A percentile compares a stretch with the other conserved stretches of the same genome.
phyloP scores from a whole-genome alignment of 345 rosid genomes.

The Garcia nutans region DNA sequence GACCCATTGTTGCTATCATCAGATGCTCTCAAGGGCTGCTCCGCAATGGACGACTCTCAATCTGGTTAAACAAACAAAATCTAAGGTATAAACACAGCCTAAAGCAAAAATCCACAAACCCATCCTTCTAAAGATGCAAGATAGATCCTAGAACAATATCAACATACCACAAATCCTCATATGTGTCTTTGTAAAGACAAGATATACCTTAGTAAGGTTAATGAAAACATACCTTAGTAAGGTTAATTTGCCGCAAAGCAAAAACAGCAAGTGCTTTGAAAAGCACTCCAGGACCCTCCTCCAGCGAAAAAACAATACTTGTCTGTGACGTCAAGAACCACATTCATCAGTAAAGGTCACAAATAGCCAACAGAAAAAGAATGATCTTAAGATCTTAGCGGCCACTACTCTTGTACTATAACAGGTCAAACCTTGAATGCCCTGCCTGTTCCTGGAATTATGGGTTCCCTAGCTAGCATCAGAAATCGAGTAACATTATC shows the following conservation, averaged over 20 bases:
- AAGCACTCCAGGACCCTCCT: slow-evolving; percentile 96
- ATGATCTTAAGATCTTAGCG: neutral
- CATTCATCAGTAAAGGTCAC: slow-evolving; percentile 11
- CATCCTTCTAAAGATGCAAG: neutral
- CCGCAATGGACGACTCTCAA: slow-evolving; percentile 93
- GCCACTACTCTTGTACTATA: neutral
- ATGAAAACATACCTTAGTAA: slow-evolving; percentile 55
- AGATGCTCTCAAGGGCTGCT: slow-evolving; percentile 58
- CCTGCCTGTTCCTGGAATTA: slow-evolving; percentile 80
- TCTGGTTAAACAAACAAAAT: slow-evolving; percentile 45
- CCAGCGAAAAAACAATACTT: slow-evolving; percentile 91
- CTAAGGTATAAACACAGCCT: neutral
- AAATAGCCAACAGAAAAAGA: neutral
- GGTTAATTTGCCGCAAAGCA: slow-evolving; percentile 86
- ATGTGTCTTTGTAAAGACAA: slow-evolving; percentile 1
- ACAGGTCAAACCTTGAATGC: slow-evolving; percentile 79
- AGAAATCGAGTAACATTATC: slow-evolving; percentile 92
- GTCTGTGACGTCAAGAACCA: slow-evolving; percentile 50
- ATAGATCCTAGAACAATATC: neutral
- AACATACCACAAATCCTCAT: slow-evolving; percentile 33
- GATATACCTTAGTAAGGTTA: neutral
- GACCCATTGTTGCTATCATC: slow-evolving; percentile 50
- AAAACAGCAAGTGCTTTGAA: slow-evolving; percentile 99
- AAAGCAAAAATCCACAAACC: slow-evolving; percentile 6
- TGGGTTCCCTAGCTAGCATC: slow-evolving; percentile 98